A percentile compares a stretch with the other conserved stretches of the same genome.
Evolutionary conservation across 306 rosid species (phyloP).

Genomic region (Rosa multiflora): DNA sequence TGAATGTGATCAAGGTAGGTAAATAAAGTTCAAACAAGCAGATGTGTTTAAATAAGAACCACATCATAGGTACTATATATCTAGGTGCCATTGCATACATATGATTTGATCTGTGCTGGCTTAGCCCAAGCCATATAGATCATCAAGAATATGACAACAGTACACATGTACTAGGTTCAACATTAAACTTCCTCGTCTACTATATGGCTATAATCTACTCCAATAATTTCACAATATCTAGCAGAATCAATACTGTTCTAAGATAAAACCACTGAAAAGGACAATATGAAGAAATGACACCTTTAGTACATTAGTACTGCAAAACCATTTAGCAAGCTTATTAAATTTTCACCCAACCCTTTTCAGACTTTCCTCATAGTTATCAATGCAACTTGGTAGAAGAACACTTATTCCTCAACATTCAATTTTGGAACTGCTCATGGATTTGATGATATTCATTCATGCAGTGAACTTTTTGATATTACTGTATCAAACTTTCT

Average conservation of each 20-base stretch:
- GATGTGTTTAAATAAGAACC: neutral
- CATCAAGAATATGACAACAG: neutral
- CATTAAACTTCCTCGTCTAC: neutral
- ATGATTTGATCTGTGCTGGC: neutral
- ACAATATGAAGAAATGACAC: neutral
- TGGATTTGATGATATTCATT: neutral
- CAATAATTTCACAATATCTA: slow-evolving; percentile 2
- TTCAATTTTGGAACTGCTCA: neutral
- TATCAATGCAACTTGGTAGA: neutral
- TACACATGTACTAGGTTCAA: neutral
- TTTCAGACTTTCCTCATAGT: neutral
- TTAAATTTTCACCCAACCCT: neutral
- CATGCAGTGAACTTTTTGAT: neutral
- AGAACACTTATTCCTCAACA: neutral
- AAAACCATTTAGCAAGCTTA: neutral
- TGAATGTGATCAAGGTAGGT: slow-evolving; percentile 19
- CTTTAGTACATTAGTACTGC: neutral
- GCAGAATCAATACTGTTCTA: neutral
- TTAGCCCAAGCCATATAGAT: neutral
- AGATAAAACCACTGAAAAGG: slow-evolving; percentile 2
- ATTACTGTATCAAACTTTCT: neutral
- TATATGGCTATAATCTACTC: neutral
- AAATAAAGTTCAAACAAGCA: neutral
- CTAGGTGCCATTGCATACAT: neutral
- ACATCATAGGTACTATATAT: neutral